Evolutionary conservation across 306 rosid genomes (phyloP).

Genomic region (Dryas octopetala): DNA sequence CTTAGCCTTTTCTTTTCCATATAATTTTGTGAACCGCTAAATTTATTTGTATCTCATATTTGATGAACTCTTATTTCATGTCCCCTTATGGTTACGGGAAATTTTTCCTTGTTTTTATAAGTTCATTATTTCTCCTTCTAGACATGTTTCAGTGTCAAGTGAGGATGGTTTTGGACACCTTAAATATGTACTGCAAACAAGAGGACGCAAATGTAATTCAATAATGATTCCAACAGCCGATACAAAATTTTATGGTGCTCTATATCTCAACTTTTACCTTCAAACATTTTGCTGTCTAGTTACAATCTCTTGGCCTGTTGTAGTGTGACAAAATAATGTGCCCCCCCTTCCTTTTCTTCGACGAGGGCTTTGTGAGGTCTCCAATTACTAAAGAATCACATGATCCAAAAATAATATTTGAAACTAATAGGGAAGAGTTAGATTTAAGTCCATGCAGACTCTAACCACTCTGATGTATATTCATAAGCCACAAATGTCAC

Average conservation of each 20-base stretch:
- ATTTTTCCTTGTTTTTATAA: not conserved
- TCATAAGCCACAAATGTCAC: constrained; percentile 94
- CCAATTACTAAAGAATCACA: constrained; percentile 36
- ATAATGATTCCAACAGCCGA: not conserved
- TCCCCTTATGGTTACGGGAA: not conserved
- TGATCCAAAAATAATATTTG: not conserved
- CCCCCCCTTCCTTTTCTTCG: not conserved
- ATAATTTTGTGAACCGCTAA: no score
- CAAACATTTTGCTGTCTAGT: not conserved
- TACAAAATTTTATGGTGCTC: constrained; percentile 12
- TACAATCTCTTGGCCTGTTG: constrained; percentile 11
- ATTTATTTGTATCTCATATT: no score
- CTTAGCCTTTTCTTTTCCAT: no score
- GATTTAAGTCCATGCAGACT: constrained; percentile 50
- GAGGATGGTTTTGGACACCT: not conserved
- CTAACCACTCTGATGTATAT: constrained; percentile 67
- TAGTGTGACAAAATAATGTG: not conserved
- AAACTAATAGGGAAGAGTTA: not conserved
- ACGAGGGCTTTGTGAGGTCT: constrained; percentile 4
- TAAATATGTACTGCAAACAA: not conserved
- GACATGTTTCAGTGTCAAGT: not conserved
- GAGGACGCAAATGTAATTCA: not conserved
- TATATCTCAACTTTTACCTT: not conserved
- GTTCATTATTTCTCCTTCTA: not conserved
- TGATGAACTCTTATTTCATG: not conserved